phyloP scores from a whole-genome alignment of 2,329 filamentous ascomycete species.

The Gaeumannomyces tritici region DNA sequence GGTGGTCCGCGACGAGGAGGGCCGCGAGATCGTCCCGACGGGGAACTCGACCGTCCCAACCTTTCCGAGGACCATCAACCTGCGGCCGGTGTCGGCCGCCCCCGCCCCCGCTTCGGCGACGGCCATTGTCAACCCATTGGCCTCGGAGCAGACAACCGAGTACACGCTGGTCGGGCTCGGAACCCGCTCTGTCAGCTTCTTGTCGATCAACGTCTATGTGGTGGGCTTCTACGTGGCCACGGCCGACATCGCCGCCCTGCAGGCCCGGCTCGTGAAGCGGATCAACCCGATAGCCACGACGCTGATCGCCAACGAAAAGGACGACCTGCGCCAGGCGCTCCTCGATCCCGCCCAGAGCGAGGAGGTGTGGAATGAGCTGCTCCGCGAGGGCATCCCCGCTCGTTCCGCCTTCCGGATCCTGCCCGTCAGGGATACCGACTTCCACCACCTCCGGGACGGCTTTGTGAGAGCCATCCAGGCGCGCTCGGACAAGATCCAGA shows the following conservation, averaged over 20 bases:
- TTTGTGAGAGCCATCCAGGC: slow-evolving; percentile 79
- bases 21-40: slow-evolving; percentile 67
- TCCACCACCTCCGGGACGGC: slow-evolving; percentile 82
- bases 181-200: slow-evolving; percentile 80
- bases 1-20: slow-evolving; percentile 57
- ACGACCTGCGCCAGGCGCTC: slow-evolving; percentile 57
- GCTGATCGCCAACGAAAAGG: slow-evolving; percentile 73
- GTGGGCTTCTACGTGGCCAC: slow-evolving; percentile 87
- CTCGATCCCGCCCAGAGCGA: slow-evolving; percentile 61
- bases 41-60: slow-evolving; percentile 70
- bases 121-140: slow-evolving; percentile 12
- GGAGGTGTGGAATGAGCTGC: slow-evolving; percentile 62
- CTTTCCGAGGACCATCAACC: slow-evolving; percentile 63
- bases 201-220: slow-evolving; percentile 88
- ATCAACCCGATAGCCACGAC: slow-evolving; percentile 74
- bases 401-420: slow-evolving; percentile 74
- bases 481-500: slow-evolving; percentile 40
- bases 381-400: slow-evolving; percentile 55
- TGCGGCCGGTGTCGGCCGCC: slow-evolving; percentile 35
- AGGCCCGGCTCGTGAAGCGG: slow-evolving; percentile 64
- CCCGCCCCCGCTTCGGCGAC: slow-evolving; percentile 7
- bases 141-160: slow-evolving; percentile 35
- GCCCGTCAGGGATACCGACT: slow-evolving; percentile 90
- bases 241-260: slow-evolving; percentile 70
- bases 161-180: slow-evolving; percentile 87